Evolutionary conservation across 306 rosid genomes (phyloP), one percentile per base, ranked within the genome.

Genomic region (Pachyrhizus erosus): DNA sequence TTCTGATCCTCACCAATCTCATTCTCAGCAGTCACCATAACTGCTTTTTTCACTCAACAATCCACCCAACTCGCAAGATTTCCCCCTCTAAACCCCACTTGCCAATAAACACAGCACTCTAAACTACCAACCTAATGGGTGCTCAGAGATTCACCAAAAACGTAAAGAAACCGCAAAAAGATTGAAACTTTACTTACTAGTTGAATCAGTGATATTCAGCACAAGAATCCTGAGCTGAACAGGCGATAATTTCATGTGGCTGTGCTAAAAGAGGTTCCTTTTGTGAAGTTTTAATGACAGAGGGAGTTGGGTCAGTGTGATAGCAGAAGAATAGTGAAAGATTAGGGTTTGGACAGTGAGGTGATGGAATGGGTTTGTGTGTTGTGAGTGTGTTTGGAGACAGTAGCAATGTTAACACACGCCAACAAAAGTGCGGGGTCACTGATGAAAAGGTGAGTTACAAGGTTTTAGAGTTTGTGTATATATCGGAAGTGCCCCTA

Each of bases 21-120:
- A 85, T 77, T 89, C 14, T 93, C 99, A 70, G 87, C 96, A 91
- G 77, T 89, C 83, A 92, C 91, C 96, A 96, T 93, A 76, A 78
- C 88, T 84, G 48, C 46, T 84, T 80, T 9, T 42, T 54, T 60
- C 74, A 82, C 90, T 80, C 84, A 58, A 78, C 78, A 80, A 81
- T 58, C 80, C 31, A 80, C 37, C 55, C 15, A 45, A 66, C 54
- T 26, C 65, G 40, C 12, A 34, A 80, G 33, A 43, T 69, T 42
- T 57, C 37, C 10, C 70, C 71, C 69, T 54, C 54, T 2, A 69
- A 68, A 51, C 82, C 81, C 26, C 75, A 31, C 69, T 21, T 10
- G 5, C 34, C 51, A 76, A 85, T 85, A 57, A 8, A 49, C 52
- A 51, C 70, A 14, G 12, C 1, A 75, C 4, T 31, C 20, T 18